Evolutionary conservation across 2,329 filamentous ascomycete genomes (phyloP), one percentile per base, ranked within the genome.

Genomic region (Dothistroma septosporum): DNA sequence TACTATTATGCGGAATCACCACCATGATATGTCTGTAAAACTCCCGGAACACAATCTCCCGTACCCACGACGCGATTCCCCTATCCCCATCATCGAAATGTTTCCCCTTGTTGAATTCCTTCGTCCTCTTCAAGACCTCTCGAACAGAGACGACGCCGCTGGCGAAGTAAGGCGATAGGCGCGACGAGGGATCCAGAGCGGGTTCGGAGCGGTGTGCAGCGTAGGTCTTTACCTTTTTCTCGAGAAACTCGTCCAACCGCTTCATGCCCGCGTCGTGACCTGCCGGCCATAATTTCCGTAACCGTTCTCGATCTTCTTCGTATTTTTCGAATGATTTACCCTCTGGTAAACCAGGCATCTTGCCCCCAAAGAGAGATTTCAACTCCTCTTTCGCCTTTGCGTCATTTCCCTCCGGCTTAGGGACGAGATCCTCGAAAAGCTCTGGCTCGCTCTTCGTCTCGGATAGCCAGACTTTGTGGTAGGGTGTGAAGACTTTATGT

Each of bases 311-410:
- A n/a, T 53, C 50, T 19, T 79, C 77, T 54, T 78, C 74, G 4
- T 76, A 67, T 11, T 63, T 73, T 6, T 64, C 58, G 59, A 78
- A 79, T 44, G 73, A 68, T 62, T 80, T 80, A 64, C 73, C 77
- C 49, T 76, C 70, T 16, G 74, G 74, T 14, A 76, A 63, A 0
- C 68, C 59, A 1, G 78, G 78, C 0, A 76, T 67, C 65, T 77
- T 64, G 53, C 77, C 78, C 1, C 84, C 79, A 66, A 92, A 92
- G 0, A 91, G 71, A 0, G 78, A 70, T 10, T 77, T 73, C 60
- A 85, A 85, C 2, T 74, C 75, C 32, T 82, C 71, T 12, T 80
- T 75, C 5, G 82, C 78, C 2, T 70, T 71, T 0, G 74, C 59
- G 0, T 84, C 72, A 56, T 80, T 79, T 16, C 71, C 73, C 24